These are phyloP conservation scores for Sporopachydermia quercuum DNA, from an alignment of 805 yeast species.

Conservation along the genomic window DNA sequence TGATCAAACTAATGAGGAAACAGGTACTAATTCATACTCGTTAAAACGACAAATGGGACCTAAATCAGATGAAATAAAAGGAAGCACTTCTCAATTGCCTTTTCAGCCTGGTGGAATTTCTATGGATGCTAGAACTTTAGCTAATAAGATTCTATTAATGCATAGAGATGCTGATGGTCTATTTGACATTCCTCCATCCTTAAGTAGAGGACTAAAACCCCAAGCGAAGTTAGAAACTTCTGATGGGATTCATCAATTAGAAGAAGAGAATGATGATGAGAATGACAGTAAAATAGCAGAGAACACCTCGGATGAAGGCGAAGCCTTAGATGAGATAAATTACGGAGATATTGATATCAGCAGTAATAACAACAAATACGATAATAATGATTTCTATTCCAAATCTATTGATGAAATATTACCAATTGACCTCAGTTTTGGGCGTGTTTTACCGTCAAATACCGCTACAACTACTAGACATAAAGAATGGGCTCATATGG, in stretches of 20 bases:
- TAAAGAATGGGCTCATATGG: constrained; percentile 88
- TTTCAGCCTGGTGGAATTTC: constrained; percentile 86
- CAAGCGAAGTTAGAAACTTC: constrained; percentile 9
- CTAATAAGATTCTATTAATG: constrained; percentile 18
- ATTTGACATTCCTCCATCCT: constrained; percentile 72
- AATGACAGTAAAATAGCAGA: constrained; percentile 4
- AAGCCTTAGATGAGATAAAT: constrained; percentile 6
- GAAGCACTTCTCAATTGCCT: constrained; percentile 65
- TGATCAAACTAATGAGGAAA: constrained; percentile 41
- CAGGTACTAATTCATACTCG: constrained; percentile 67
- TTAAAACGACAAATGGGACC: constrained; percentile 52
- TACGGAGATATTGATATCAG: constrained; percentile 3
- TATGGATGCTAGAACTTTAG: constrained; percentile 14
- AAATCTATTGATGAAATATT: constrained; percentile 29
- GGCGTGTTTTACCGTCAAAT: constrained; percentile 19
- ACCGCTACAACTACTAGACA: constrained; percentile 18
- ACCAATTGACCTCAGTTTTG: constrained; percentile 36
- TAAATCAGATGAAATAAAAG: constrained; percentile 46
- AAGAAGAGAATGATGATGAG: constrained; percentile 9
- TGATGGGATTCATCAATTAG: constrained; percentile 8
- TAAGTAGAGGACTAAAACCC: constrained; percentile 50
- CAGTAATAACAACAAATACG: constrained; percentile 8
- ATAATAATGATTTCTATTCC: constrained; percentile 3
- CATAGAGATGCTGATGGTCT: constrained; percentile 65
- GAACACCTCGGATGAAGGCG: constrained; percentile 4